These are phyloP conservation scores for Gastrodia elata DNA, from an alignment of 106 monocot species.

Conservation along the genomic window DNA sequence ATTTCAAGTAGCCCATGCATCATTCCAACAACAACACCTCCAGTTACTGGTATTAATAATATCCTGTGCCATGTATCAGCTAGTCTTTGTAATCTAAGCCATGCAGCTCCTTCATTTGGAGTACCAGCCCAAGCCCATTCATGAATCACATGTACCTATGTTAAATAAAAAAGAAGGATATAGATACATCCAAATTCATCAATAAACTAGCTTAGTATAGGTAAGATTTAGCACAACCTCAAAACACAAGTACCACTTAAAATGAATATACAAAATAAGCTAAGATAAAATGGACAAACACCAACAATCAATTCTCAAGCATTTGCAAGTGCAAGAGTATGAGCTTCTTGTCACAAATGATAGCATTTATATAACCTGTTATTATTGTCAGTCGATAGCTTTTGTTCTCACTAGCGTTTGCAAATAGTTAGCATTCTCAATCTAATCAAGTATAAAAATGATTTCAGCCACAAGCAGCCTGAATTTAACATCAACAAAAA, in stretches of 20 bases:
- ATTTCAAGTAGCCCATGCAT: constrained; percentile 99
- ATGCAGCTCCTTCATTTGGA: constrained; percentile 96
- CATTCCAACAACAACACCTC: constrained; percentile 99
- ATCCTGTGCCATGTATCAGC: constrained; percentile 98
- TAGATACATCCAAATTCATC: neutral
- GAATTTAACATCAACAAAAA: neutral
- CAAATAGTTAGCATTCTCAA: neutral
- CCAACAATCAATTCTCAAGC: neutral
- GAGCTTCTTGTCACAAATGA: no score
- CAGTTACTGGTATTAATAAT: constrained; percentile 88
- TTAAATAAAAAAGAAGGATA: neutral
- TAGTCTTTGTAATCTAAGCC: constrained; percentile 87
- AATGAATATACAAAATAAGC: neutral
- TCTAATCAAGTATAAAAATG: neutral
- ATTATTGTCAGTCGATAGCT: no score
- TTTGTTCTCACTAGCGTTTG: neutral
- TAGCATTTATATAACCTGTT: no score
- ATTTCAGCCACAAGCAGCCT: neutral
- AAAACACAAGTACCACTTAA: neutral
- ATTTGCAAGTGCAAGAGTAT: neutral
- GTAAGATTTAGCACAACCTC: neutral
- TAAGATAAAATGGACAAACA: neutral
- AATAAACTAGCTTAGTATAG: neutral
- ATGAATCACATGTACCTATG: constrained; percentile 91
- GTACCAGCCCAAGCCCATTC: constrained; percentile 99